Conservation (phyloP, 768 basidiomycete genomes). For the Pleurotus eryngii region DNA sequence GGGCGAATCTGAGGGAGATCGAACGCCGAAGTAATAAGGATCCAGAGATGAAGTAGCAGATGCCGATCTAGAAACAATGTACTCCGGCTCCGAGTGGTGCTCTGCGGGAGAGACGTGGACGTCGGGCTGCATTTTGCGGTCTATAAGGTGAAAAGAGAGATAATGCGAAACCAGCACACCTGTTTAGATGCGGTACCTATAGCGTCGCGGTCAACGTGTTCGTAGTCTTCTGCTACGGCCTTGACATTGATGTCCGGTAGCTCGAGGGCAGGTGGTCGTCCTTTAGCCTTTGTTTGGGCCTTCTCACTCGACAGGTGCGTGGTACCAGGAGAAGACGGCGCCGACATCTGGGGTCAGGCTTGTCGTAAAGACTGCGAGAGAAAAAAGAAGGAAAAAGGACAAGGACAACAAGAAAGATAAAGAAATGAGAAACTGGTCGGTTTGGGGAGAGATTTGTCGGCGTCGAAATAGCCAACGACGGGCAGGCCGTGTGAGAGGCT, state of each 20-base stretch:
- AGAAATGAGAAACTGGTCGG: conserved; percentile 13
- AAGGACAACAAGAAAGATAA: conserved; percentile 21
- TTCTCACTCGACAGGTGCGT: conserved; percentile 29
- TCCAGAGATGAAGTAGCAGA: conserved; percentile 82
- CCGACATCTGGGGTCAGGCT: conserved; percentile 7
- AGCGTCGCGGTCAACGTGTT: conserved; percentile 24
- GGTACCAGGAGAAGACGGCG: conserved; percentile 32
- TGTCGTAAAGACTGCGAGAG: conserved; percentile 19
- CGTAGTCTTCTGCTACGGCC: conserved; percentile 35
- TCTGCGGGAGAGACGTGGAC: conserved; percentile 44
- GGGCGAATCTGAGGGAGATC: conserved; percentile 68
- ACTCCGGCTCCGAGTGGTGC: conserved; percentile 42
- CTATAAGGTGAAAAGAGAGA: conserved; percentile 18
- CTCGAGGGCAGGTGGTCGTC: conserved; percentile 52
- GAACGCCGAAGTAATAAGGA: conserved; percentile 82
- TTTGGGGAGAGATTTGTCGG: conserved; percentile 11
- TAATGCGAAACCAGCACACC: conserved; percentile 25
- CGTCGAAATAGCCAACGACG: conserved; percentile 11
- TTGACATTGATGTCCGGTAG: conserved; percentile 35
- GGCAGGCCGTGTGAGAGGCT: conserved; percentile 12
- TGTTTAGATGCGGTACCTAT: conserved; percentile 22
- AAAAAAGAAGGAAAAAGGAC: conserved; percentile 16
- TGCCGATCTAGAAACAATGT: conserved; percentile 55
- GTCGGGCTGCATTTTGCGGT: conserved; percentile 34
- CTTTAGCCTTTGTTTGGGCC: conserved; percentile 40